Evolutionary conservation across 2,329 filamentous ascomycete species (phyloP).

Genomic region (Dothideomycetidae sp.): DNA sequence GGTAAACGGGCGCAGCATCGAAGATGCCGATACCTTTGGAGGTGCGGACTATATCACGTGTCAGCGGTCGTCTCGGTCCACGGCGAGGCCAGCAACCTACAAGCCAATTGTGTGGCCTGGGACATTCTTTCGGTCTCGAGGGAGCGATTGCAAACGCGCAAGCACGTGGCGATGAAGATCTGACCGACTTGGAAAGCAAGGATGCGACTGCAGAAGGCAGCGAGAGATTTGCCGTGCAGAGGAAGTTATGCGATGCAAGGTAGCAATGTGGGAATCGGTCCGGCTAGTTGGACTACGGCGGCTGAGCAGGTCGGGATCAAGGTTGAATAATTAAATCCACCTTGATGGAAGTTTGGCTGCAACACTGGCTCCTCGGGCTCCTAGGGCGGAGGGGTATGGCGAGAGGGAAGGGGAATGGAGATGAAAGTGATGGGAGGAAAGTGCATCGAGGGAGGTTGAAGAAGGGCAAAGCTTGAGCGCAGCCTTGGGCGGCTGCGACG

Average conservation of each 20-base stretch:
- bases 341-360: slow-evolving; percentile 14
- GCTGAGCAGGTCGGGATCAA: slow-evolving; percentile 12
- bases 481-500: too few species aligned
- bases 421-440: slow-evolving; percentile 1
- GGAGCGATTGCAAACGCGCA: too few species aligned
- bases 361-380: slow-evolving; percentile 9
- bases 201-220: too few species aligned
- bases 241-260: background rate
- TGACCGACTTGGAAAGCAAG: too few species aligned
- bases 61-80: slow-evolving; percentile 9
- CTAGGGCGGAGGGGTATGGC: slow-evolving; percentile 4
- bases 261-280: background rate
- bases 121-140: too few species aligned
- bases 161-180: too few species aligned
- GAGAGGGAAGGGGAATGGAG: slow-evolving; percentile 6
- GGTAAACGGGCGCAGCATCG: slow-evolving; percentile 81
- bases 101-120: slow-evolving; percentile 85
- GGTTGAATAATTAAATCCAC: slow-evolving; percentile 24
- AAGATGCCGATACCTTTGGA: slow-evolving; percentile 91
- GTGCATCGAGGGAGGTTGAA: too few species aligned
- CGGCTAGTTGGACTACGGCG: too few species aligned
- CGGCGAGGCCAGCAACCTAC: slow-evolving; percentile 29
- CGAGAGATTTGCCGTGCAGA: too few species aligned
- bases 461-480: too few species aligned
- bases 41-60: slow-evolving; percentile 52